These are phyloP conservation scores for Myxozyma kluyveri DNA, from an alignment of 805 yeast species.

Conservation along the genomic window DNA sequence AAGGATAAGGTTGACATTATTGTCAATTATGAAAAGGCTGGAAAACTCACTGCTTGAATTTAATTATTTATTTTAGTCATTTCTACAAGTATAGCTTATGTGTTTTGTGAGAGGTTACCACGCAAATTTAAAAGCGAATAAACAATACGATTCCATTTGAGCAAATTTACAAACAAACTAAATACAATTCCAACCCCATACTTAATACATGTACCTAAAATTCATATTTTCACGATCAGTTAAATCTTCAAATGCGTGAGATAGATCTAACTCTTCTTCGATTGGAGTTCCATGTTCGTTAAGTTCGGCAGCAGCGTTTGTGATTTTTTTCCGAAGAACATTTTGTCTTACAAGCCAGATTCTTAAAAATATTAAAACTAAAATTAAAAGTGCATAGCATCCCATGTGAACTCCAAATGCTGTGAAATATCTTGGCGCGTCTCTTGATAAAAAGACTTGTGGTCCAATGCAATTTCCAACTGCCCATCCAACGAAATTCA, in stretches of 20 bases:
- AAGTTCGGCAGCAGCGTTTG: too few relatives aligned
- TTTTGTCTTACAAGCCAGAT: constrained; percentile 17
- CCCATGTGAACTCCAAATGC: constrained; percentile 21
- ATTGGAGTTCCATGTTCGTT: constrained; percentile 1
- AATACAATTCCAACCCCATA: too few relatives aligned
- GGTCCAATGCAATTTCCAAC: constrained; percentile 68
- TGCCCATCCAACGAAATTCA: constrained; percentile 22
- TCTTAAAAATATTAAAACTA: constrained; percentile 9
- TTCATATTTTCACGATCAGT: constrained; percentile 16
- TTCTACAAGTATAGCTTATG: too few relatives aligned
- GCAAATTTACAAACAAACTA: too few relatives aligned
- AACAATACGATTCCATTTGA: too few relatives aligned
- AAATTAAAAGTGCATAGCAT: constrained; percentile 12
- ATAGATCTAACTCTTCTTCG: constrained; percentile 14
- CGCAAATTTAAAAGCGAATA: too few relatives aligned
- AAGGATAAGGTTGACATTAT: constrained; percentile 42
- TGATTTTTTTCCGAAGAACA: constrained; percentile 2
- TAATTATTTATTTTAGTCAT: too few relatives aligned
- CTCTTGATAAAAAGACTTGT: constrained; percentile 54
- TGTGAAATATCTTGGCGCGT: constrained; percentile 50
- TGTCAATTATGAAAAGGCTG: constrained; percentile 11
- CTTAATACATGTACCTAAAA: constrained; percentile 10
- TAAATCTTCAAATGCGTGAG: constrained; percentile 17
- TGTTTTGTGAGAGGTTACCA: too few relatives aligned
- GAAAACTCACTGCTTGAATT: neutral